These are phyloP conservation scores for Allium sativum DNA, from an alignment of 106 monocot species.

Conservation along the genomic window DNA sequence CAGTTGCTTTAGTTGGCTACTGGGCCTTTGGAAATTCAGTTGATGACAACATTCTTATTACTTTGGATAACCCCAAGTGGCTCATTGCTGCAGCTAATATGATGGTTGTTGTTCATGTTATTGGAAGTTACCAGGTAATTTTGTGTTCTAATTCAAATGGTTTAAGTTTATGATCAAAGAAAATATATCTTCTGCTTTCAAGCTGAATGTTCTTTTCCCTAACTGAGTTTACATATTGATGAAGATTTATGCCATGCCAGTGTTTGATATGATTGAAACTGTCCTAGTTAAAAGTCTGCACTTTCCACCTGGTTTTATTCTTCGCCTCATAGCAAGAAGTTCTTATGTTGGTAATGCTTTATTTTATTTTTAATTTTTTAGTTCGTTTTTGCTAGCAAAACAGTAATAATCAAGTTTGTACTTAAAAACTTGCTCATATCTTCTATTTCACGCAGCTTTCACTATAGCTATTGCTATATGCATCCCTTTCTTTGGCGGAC, in stretches of 20 bases:
- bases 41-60: conserved; percentile 33
- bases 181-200: too few relatives aligned
- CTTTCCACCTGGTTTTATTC: conserved; percentile 16
- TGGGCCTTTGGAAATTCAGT: conserved; percentile 37
- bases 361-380: neutral
- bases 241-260: conserved; percentile 24
- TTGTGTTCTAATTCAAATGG: neutral
- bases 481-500: conserved; percentile 56
- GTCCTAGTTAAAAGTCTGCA: conserved; percentile 30
- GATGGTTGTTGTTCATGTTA: conserved; percentile 49
- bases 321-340: conserved; percentile 23
- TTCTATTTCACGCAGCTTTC: conserved; percentile 15
- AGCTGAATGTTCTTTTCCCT: neutral
- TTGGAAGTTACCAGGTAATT: conserved; percentile 48
- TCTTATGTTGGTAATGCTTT: conserved; percentile 23
- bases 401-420: neutral
- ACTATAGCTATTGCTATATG: conserved; percentile 39
- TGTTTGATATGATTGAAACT: conserved; percentile 35
- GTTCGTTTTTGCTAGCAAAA: neutral
- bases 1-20: conserved; percentile 37
- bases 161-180: too few relatives aligned
- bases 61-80: conserved; percentile 39
- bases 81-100: conserved; percentile 47
- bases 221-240: neutral
- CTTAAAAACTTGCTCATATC: neutral